phyloP scores from a whole-genome alignment of 129 eudicot species.

The Lactuca sativa region DNA sequence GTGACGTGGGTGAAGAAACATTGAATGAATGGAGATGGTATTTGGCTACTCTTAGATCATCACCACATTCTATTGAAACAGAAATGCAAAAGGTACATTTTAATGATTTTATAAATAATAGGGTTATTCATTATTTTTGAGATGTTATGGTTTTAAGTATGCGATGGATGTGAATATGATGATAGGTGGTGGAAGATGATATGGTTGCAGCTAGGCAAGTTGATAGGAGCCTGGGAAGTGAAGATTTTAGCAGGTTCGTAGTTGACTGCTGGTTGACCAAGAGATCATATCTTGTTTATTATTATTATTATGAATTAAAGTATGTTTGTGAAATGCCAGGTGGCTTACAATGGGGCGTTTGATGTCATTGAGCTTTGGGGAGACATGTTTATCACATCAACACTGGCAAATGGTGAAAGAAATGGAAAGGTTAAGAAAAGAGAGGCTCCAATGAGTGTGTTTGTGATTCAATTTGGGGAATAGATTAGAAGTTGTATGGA shows the following conservation, averaged over 20 bases:
- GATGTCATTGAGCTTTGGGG: conserved; percentile 78
- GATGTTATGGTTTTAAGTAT: not conserved
- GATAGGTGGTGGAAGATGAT: conserved; percentile 82
- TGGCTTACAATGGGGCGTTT: conserved; percentile 90
- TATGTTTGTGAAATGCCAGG: conserved; percentile 42
- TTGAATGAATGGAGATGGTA: conserved; percentile 89
- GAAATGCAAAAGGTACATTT: conserved; percentile 75
- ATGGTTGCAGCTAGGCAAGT: conserved; percentile 85
- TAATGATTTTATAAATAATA: not conserved
- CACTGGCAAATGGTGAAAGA: conserved; percentile 98
- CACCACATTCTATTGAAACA: conserved; percentile 68
- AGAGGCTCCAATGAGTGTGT: conserved; percentile 49
- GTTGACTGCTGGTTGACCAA: not conserved
- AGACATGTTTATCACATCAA: conserved; percentile 59
- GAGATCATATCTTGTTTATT: not conserved
- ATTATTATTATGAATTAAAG: not conserved
- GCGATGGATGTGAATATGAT: not conserved
- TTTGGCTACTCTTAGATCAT: conserved; percentile 62
- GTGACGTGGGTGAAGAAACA: conserved; percentile 36
- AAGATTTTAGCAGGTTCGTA: conserved; percentile 78
- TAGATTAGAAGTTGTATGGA: not conserved
- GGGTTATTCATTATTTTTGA: not conserved
- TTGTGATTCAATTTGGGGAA: not conserved
- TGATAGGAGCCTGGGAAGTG: conserved; percentile 76
- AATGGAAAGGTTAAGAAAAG: conserved; percentile 74